Evolutionary conservation across 805 yeast genomes (phyloP), one percentile per base, ranked within the genome.

Genomic region (Ogataea saltuana): DNA sequence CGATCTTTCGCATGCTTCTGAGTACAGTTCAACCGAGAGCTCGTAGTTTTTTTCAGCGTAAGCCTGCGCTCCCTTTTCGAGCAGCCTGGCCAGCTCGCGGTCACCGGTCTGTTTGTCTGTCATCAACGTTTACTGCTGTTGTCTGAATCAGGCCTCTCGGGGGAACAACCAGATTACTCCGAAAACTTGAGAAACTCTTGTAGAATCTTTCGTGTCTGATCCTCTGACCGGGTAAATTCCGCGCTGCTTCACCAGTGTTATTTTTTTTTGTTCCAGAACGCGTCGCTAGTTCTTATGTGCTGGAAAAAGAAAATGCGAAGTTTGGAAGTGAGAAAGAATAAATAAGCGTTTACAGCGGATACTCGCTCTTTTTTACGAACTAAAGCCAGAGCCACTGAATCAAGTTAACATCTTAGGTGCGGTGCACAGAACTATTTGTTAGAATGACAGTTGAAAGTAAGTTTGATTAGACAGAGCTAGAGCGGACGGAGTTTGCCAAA

Each of bases 41-140:
- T 82, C 90, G 58, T 69, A 87, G 33, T 82, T 72, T 56, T 80
- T 83, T 12, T 73, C 68, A 0, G 89, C 86, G 58, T 78, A 83
- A 2, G 75, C 69, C 54, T 77, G 74, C 4, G 85, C 76, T 2
- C 88, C 96, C 19, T 76, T 76, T 4, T 76, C 71, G 6, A 86
- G 63, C 16, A 83, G 57, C 30, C 67, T 65, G 35, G 67, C 65
- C 21, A 83, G 63, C 33, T 75, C 76, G 6, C 60, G 56, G 1
- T 75, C 59, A 45, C 71, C 72, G 15, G 51, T 21, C 13, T 43
- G 18, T 20, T 41, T 42, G 13, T 34, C 29, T 34, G 38, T 23
- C 38, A 34, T 34, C 17, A n/a, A 10, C 4, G n/a, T 16, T 13
- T 5, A 19, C 33, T 16, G 23, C 4, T 16, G 38, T 6, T 25